Evolutionary conservation across 2,329 filamentous ascomycete species (phyloP).

Genomic region (Calycina herbarum): DNA sequence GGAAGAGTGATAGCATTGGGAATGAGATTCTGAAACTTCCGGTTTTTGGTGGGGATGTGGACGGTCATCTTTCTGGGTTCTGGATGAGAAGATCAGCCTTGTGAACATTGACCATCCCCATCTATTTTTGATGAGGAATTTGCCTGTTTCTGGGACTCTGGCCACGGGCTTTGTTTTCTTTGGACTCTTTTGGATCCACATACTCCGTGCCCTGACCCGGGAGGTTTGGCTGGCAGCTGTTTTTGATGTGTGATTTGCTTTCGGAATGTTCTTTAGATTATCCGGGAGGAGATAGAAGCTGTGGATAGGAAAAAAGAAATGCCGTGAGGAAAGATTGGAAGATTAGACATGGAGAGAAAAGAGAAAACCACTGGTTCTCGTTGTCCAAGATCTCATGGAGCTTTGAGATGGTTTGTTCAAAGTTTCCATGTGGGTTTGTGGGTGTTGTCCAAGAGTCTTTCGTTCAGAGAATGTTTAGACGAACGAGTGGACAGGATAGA

Average conservation of each 20-base stretch:
- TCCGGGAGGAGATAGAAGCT: not conserved
- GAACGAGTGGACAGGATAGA: not conserved
- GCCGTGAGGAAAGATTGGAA: not conserved
- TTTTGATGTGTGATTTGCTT: too few relatives aligned
- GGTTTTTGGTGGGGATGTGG: constrained; percentile 1
- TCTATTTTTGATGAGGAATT: too few relatives aligned
- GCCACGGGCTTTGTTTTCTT: too few relatives aligned
- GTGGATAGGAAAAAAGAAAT: not conserved
- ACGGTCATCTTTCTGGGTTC: not conserved
- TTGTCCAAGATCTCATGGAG: not conserved
- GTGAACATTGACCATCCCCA: too few relatives aligned
- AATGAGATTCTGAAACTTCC: constrained; percentile 2
- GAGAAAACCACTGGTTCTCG: not conserved
- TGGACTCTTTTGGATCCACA: too few relatives aligned
- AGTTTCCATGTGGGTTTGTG: constrained; percentile 1
- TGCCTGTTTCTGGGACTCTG: too few relatives aligned
- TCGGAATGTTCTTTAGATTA: too few relatives aligned
- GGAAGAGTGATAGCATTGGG: not conserved
- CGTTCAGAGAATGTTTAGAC: constrained; percentile 1
- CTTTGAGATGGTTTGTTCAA: not conserved
- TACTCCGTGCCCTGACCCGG: too few relatives aligned
- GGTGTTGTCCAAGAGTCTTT: not conserved
- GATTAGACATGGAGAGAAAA: not conserved
- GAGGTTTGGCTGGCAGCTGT: too few relatives aligned
- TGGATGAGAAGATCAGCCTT: too few relatives aligned